phyloP scores from a whole-genome alignment of 2,329 filamentous ascomycete species.

The Zymoseptoria ardabiliae region DNA sequence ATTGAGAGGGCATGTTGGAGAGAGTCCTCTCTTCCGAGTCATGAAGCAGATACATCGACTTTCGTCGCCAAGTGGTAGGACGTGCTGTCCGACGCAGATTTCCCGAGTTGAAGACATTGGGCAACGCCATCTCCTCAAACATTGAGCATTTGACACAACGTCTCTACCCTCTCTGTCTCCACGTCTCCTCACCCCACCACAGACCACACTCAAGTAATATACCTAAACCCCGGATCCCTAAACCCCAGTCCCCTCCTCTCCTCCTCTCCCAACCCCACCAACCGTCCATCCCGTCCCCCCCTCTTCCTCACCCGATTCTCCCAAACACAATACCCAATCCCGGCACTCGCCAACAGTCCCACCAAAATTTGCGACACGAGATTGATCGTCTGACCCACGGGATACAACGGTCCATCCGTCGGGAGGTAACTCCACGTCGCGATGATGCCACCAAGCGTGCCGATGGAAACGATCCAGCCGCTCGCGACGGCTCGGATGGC shows the following conservation, averaged over 20 bases:
- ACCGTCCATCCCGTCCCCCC: constrained; percentile 44
- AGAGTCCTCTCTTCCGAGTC: too few relatives aligned
- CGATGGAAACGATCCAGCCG: constrained; percentile 49
- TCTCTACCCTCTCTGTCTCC: constrained; percentile 16
- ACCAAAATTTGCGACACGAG: constrained; percentile 43
- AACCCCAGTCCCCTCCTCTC: constrained; percentile 46
- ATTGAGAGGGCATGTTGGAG: too few relatives aligned
- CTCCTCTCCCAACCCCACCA: constrained; percentile 43
- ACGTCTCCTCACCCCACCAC: too few relatives aligned
- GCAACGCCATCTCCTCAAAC: too few relatives aligned
- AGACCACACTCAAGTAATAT: constrained; percentile 44
- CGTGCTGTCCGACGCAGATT: too few relatives aligned
- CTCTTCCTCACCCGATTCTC: constrained; percentile 46
- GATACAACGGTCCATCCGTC: constrained; percentile 41
- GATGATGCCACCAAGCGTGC: constrained; percentile 51
- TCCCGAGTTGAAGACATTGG: too few relatives aligned
- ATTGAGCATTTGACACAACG: too few relatives aligned
- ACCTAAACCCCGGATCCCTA: constrained; percentile 49
- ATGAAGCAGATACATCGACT: too few relatives aligned
- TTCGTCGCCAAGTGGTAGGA: too few relatives aligned
- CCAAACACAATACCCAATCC: constrained; percentile 47
- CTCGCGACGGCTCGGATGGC: constrained; percentile 50
- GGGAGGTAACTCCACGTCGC: constrained; percentile 52
- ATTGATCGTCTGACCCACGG: constrained; percentile 51
- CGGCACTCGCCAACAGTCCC: constrained; percentile 40